A percentile compares a stretch with the other conserved stretches of the same genome.
These are phyloP conservation scores for Leucoagaricus sp. DNA, from an alignment of 1,284 basidiomycete species.

Conservation along the genomic window DNA sequence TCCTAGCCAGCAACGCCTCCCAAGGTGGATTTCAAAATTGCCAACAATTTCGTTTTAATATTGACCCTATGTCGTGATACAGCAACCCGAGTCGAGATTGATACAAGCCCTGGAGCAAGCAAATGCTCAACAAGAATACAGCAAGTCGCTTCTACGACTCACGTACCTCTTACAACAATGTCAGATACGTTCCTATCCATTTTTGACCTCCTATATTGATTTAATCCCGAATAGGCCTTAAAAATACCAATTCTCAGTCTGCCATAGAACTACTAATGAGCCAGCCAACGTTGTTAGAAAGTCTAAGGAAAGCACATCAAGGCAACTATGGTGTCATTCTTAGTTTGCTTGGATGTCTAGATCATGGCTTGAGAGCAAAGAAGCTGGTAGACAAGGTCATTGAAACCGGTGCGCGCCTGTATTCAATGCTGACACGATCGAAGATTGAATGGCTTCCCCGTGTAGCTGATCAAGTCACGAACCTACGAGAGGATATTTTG, in stretches of 20 bases:
- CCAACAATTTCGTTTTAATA: neutral
- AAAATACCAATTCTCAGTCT: slow-evolving; percentile 61
- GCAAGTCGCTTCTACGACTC: slow-evolving; percentile 78
- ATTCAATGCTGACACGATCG: neutral
- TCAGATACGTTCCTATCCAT: slow-evolving; percentile 31
- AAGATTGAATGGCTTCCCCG: neutral
- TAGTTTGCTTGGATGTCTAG: slow-evolving; percentile 86
- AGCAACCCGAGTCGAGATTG: slow-evolving; percentile 60
- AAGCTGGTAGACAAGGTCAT: slow-evolving; percentile 86
- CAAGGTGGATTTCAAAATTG: slow-evolving; percentile 17
- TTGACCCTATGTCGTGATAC: slow-evolving; percentile 1
- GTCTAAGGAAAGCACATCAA: slow-evolving; percentile 82
- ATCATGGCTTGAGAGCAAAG: slow-evolving; percentile 82
- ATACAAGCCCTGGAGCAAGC: slow-evolving; percentile 73
- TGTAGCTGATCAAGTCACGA: slow-evolving; percentile 79
- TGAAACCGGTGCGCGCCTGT: slow-evolving; percentile 73
- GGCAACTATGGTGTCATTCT: slow-evolving; percentile 91
- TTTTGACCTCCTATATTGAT: slow-evolving; percentile 7
- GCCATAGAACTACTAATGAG: slow-evolving; percentile 84
- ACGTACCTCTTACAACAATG: slow-evolving; percentile 86
- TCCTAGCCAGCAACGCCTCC: slow-evolving; percentile 27
- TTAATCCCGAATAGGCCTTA: slow-evolving; percentile 46
- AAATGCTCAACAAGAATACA: slow-evolving; percentile 82
- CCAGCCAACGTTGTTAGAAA: slow-evolving; percentile 81
- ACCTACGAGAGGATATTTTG: slow-evolving; percentile 88